A percentile compares a stretch with the other conserved stretches of the same genome.
Conservation (phyloP, 257 asterid genomes). For the Vinca minor region DNA sequence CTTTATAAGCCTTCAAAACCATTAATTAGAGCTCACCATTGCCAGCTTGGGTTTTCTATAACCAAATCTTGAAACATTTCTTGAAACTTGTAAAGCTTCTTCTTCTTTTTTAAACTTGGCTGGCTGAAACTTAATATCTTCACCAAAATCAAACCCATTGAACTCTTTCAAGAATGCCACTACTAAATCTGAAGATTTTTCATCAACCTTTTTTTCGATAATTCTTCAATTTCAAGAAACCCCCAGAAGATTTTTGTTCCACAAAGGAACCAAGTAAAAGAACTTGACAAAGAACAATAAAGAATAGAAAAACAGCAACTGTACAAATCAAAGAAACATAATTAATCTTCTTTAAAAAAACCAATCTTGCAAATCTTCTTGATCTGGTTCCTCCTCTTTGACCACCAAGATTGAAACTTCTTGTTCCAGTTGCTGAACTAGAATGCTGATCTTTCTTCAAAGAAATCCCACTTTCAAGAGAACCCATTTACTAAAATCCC, state of each 20-base stretch:
- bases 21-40: conserved; percentile 37
- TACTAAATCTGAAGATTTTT: conserved; percentile 36
- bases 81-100: conserved; percentile 27
- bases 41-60: conserved; percentile 69
- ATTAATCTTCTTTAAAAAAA: conserved; percentile 49
- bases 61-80: conserved; percentile 45
- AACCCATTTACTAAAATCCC: conserved; percentile 45
- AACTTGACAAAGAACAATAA: conserved; percentile 52
- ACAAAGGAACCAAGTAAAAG: conserved; percentile 46
- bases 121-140: conserved; percentile 61
- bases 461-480: conserved; percentile 48
- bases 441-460: conserved; percentile 55
- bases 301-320: conserved; percentile 52
- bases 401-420: conserved; percentile 22
- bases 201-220: conserved; percentile 15
- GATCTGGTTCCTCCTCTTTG: conserved; percentile 55
- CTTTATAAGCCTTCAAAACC: not conserved
- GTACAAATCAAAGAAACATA: conserved; percentile 48
- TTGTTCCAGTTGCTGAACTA: conserved; percentile 23
- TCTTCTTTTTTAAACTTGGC: conserved; percentile 47
- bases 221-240: conserved; percentile 24
- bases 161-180: conserved; percentile 42
- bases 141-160: conserved; percentile 58
- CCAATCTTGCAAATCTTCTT: conserved; percentile 73
- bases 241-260: conserved; percentile 35